phyloP scores from a whole-genome alignment of 768 basidiomycete species.

The Hypholoma fasciculare region DNA sequence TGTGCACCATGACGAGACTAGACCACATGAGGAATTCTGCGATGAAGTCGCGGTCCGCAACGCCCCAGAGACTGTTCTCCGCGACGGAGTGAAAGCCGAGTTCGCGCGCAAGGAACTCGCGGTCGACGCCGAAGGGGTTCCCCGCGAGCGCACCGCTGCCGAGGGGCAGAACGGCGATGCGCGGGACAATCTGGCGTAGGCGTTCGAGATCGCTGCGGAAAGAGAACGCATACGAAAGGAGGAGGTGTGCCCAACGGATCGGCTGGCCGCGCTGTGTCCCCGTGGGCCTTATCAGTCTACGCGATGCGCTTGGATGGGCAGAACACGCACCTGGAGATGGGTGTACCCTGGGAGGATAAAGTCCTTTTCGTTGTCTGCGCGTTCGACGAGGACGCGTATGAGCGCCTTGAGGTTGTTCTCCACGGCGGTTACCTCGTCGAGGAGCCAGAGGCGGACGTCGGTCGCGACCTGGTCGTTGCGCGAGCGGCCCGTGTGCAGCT shows the following conservation, averaged over 20 bases:
- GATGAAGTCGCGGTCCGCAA: slow-evolving; percentile 96
- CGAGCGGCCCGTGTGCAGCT: slow-evolving; percentile 95
- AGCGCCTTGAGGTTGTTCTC: slow-evolving; percentile 72
- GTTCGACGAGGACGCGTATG: slow-evolving; percentile 85
- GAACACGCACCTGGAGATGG: slow-evolving; percentile 78
- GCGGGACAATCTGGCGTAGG: slow-evolving; percentile 79
- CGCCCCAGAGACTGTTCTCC: slow-evolving; percentile 97
- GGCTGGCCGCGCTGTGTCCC: slow-evolving; percentile 88
- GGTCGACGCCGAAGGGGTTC: slow-evolving; percentile 92
- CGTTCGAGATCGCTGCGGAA: slow-evolving; percentile 90
- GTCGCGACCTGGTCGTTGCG: slow-evolving; percentile 99
- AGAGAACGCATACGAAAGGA: slow-evolving; percentile 93
- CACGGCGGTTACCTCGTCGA: slow-evolving; percentile 72
- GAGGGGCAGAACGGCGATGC: slow-evolving; percentile 90
- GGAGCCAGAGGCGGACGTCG: slow-evolving; percentile 95
- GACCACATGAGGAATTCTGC: slow-evolving; percentile 98
- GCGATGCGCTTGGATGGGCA: not conserved
- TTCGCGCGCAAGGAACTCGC: slow-evolving; percentile 88
- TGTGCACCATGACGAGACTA: slow-evolving; percentile 88
- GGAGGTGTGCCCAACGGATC: slow-evolving; percentile 96
- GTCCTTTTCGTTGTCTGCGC: slow-evolving; percentile 93
- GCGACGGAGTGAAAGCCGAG: slow-evolving; percentile 87
- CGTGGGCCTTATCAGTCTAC: not conserved
- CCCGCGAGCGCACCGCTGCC: slow-evolving; percentile 96
- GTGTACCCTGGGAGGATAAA: slow-evolving; percentile 95